Base-by-base conservation (phyloP, 1,139 yeast genomes). In the Meyerozyma smithsonii region DNA sequence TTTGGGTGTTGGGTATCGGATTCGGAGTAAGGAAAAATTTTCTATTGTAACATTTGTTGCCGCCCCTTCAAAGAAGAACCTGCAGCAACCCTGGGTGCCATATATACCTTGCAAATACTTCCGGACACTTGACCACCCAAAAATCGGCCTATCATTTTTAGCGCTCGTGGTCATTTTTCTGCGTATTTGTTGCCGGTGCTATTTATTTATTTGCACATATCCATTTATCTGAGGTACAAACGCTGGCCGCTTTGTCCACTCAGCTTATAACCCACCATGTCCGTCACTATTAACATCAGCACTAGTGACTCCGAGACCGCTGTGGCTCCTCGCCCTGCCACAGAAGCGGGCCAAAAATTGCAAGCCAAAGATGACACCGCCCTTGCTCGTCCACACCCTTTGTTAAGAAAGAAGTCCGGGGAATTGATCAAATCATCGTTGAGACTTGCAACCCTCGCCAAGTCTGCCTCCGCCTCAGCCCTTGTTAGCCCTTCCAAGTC, bases 381-480 rank as follows among this genome's bases (percentile, higher is more conserved):
- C 8, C 21, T 30, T 12, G 3, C 21, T 21, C 20, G 21, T 11
- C 51, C 50, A 4, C 58, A 56, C 10, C 46, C 48, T 1, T 48
- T 66, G 33, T 46, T 66, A 10, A 60, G 69, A 38, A 66, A 66
- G 49, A 66, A 64, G 45, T 62, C 68, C 6, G 72, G 72, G 4
- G 70, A 66, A 42, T 49, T 66, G 21, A 62, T 66, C 37, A 69
- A 69, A 51, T 63, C 69, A 35, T 65, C 72, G 8, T 55, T 69
- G 28, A 67, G 65, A 46, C 51, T 66, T 32, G 51, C 65, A 2
- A 42, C 56, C 2, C 50, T 66, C 26, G 42, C 54, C 5, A 49
- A 58, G 34, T 55, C 61, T 34, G 48, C 56, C 45, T 61, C 68
- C 8, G 51, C 67, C 4, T 54, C 68, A 6, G 44, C 51, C 36